Conservation (phyloP, 192 early-diverging fungal species). For the Linnemannia exigua region DNA sequence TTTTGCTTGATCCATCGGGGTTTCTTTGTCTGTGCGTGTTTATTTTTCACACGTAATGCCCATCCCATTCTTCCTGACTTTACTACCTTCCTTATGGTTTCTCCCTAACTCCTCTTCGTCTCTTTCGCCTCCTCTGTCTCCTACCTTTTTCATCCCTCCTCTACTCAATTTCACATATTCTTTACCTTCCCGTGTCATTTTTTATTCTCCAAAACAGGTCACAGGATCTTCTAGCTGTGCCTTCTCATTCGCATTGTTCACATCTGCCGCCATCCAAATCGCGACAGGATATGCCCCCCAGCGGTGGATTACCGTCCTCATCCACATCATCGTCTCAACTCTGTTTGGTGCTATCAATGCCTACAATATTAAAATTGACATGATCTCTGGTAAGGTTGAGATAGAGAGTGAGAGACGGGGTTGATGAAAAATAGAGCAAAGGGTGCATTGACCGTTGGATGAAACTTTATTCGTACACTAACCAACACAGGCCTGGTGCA, state of each 20-base stretch:
- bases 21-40: background rate
- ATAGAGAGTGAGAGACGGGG: background rate
- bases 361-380: conserved; percentile 12
- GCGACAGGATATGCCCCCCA: conserved; percentile 13
- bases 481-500: background rate
- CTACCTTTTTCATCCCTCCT: background rate
- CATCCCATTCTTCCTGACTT: too few relatives aligned
- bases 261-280: conserved; percentile 18
- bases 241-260: conserved; percentile 42
- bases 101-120: background rate
- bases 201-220: background rate
- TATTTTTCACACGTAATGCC: background rate
- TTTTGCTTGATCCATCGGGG: too few relatives aligned
- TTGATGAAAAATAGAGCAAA: background rate
- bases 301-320: conserved; percentile 28
- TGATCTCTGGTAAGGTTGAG: conserved; percentile 29
- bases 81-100: background rate
- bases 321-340: conserved; percentile 24
- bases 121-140: background rate
- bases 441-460: background rate
- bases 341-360: conserved; percentile 40
- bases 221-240: conserved; percentile 36
- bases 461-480: background rate
- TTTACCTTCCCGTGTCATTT: background rate
- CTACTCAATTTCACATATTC: background rate